Base-by-base conservation (phyloP, 331 rosid species). In the Quercus tomentella region DNA sequence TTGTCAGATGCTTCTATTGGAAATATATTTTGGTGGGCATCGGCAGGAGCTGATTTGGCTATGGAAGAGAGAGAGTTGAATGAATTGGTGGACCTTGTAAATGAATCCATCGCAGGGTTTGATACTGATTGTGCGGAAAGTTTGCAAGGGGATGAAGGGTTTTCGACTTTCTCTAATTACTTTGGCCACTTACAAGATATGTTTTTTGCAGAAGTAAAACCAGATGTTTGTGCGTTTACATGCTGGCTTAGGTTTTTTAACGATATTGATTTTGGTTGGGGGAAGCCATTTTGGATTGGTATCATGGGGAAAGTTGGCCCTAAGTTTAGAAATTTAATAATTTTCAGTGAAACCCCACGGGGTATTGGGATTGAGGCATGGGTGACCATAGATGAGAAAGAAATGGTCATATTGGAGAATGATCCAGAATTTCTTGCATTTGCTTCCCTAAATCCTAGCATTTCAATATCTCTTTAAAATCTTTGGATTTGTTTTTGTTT, bases 211-310 rank as follows among this genome's bases (percentile, higher is more conserved):
- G 23, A 56, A n/a, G 23, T 6, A n/a, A 8, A n/a, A 21, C 62
- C 26, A 0, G 62, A n/a, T 20, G 10, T 21, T 6, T 7, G 10
- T 56, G 62, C 25, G 11, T n/a, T 56, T 56, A 56, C 62, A 3
- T 6, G 23, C 11, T 56, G 62, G 62, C 23, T n/a, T 56, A 56
- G 23, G 9, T 56, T n/a, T 56, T n/a, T 18, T 21, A 56, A 56
- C 5, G 62, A 56, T n/a, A n/a, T 62, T 18, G 80, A 84, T 74
- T 88, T 84, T 65, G 88, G 92, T 14, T 86, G 88, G 88, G 88
- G 92, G 25, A 77, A 62, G 58, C 89, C 87, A 33, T 52, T 37
- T 2, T 85, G 89, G 91, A 23, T 75, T 56, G 4, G 63, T 11
- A 43, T 60, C 45, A 56, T 72, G 16, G 85, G 84, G 15, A 56